Evolutionary conservation across 2,329 filamentous ascomycete species (phyloP), one percentile per base, ranked within the genome.

Genomic region (Talaromyces sp.): DNA sequence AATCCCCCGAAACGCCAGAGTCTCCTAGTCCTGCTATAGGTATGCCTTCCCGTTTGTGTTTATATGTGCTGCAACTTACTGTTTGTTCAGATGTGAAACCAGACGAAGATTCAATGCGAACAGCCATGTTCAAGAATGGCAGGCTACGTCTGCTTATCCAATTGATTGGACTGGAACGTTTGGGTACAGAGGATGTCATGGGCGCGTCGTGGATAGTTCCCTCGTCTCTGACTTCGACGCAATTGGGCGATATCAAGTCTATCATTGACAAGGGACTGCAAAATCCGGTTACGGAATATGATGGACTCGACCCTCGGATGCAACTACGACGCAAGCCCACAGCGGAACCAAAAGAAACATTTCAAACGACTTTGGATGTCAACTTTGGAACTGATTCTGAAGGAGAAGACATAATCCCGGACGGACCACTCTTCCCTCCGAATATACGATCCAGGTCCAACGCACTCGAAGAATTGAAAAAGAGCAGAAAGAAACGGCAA

Each of bases 101-200:
- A 0, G 86, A 89, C 60, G 86, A 84, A 49, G 85, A 89, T 52
- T 81, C 84, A 55, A 85, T 87, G 46, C 86, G 87, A 56, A 83
- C 82, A 24, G 89, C 91, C 27, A 87, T 96, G 76, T 96, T 96
- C 79, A 96, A 91, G 71, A 96, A 98, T 73, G 87, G 90, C 10
- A 88, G 93, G 68, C 82, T 98, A 2, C 89, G 93, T 35, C 85
- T 98, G 1, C 83, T 99, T 3, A 89, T 98, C 84, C 88, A 82
- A 1, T 81, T 95, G 0, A 81, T 89, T 19, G 90, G 89, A 0
- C 84, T 96, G 63, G 82, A 89, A 68, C 82, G 87, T 56, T 70
- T 85, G 8, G 85, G 84, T 32, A 73, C 78, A 41, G 87, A 91
- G 49, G 90, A 96, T 69, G 87, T 90, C 3, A 82, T 84, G 0